Evolutionary conservation across 176 grass and related monocot species (phyloP).

Genomic region (Lolium perenne): DNA sequence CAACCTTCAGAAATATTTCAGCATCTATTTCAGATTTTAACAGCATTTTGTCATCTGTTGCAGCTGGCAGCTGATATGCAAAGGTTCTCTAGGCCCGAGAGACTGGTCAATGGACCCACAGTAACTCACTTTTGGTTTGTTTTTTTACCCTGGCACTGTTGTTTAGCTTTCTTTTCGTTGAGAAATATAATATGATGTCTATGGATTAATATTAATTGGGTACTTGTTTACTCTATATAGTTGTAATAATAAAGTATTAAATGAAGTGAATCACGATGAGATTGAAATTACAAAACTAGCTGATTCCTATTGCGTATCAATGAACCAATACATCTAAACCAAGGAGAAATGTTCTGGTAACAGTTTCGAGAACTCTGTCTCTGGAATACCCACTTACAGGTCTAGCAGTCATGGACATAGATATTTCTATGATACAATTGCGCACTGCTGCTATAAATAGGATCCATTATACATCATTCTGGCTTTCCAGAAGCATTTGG

Average conservation of each 20-base stretch:
- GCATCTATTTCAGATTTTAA: constrained; percentile 42
- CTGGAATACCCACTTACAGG: constrained; percentile 11
- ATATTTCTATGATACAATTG: not conserved
- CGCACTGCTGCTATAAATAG: not conserved
- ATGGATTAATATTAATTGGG: not conserved
- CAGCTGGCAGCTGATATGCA: constrained; percentile 98
- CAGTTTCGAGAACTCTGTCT: not conserved
- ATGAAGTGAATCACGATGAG: not conserved
- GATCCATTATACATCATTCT: constrained; percentile 19
- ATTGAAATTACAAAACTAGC: constrained; percentile 23
- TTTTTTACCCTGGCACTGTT: constrained; percentile 37
- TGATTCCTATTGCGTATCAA: not conserved
- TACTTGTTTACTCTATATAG: constrained; percentile 16
- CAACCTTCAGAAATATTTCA: constrained; percentile 29
- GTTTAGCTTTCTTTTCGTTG: constrained; percentile 29
- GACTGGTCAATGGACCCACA: constrained; percentile 95
- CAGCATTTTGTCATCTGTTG: constrained; percentile 46
- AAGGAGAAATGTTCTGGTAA: not conserved
- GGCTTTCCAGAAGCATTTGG: not conserved
- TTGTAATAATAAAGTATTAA: not conserved
- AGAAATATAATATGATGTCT: not conserved
- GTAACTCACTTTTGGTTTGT: constrained; percentile 97
- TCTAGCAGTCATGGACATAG: constrained; percentile 7
- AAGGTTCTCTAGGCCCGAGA: constrained; percentile 95
- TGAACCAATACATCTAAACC: constrained; percentile 12